These are phyloP conservation scores for Pulveroboletus ravenelii DNA, from an alignment of 768 basidiomycete genomes.

Conservation along the genomic window DNA sequence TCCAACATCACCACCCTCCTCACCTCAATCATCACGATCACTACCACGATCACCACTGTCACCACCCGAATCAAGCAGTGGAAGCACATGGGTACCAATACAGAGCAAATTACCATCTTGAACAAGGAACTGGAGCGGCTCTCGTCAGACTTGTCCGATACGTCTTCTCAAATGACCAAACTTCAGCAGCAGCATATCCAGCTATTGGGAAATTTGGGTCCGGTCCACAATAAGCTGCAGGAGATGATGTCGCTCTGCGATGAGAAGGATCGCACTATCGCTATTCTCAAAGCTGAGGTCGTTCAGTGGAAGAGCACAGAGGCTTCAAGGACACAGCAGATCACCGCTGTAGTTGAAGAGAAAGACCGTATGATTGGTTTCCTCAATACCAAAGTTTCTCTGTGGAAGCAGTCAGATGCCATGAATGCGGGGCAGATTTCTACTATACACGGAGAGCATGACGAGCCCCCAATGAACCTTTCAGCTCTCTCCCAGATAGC, in stretches of 20 bases:
- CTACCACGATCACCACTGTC: neutral
- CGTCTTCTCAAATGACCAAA: neutral
- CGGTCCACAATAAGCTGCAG: neutral
- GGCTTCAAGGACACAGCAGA: neutral
- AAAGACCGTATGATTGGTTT: no score
- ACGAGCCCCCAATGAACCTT: no score
- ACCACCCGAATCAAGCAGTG: neutral
- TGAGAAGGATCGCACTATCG: no score
- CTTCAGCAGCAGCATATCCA: neutral
- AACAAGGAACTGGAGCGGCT: conserved; percentile 5
- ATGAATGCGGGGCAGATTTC: no score
- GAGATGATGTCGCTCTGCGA: neutral
- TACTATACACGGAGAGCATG: no score
- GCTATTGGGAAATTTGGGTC: neutral
- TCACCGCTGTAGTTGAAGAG: no score
- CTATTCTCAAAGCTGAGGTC: neutral
- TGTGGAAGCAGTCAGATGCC: no score
- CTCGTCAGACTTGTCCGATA: neutral
- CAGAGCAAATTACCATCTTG: neutral
- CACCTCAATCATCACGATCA: neutral
- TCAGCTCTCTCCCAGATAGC: no score
- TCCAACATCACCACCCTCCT: neutral
- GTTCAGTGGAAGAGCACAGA: neutral
- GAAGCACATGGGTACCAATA: neutral
- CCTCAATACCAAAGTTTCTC: no score